Base-by-base conservation (phyloP, 441 rosid genomes). In the Erysimum cheiri region DNA sequence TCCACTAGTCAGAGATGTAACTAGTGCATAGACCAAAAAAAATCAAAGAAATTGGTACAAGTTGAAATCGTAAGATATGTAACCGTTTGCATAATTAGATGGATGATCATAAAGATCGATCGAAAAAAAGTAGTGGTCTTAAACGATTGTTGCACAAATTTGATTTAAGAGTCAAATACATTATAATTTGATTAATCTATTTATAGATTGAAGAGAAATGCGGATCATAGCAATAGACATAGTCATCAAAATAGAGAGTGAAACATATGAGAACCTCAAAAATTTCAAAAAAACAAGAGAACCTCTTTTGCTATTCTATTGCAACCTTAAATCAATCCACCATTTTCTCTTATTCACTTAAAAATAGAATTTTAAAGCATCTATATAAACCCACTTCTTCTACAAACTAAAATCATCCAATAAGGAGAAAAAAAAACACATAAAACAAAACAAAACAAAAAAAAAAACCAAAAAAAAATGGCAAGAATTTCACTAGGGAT, bases 281-380 rank as follows among this genome's bases (percentile, higher is more conserved):
- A 44, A 14, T 26, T 26, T 26, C 26, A 24, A 24, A 3, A 1
- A 5, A 56, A 17, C 11, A 37, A 6, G 32, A 67, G 68, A 54
- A 43, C 64, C 43, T 36, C 44, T 13, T 19, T 6, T 13, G 19
- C 74, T 62, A 62, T 62, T 69, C 26, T 24, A 50, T 69, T 19
- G 17, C 33, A 29, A 74, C 78, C 74, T 37, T 47, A 39, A 46
- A 55, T 12, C 14, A n/a, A 47, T 62, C 74, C 78, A 49, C 26
- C 5, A 62, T 54, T 69, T 69, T 69, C 74, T 69, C 70, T 31
- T 35, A 7, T 5, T 31, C 46, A 10, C 24, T 36, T 60, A 60
- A 46, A 67, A 61, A 44, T 68, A 74, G 74, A 68, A 5, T 11
- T 13, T 4, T 15, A 10, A 29, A 47, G 7, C 47, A 54, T 32